These are phyloP conservation scores for Phialocephala sp. DNA, from an alignment of 2,329 filamentous ascomycete species.

Conservation along the genomic window DNA sequence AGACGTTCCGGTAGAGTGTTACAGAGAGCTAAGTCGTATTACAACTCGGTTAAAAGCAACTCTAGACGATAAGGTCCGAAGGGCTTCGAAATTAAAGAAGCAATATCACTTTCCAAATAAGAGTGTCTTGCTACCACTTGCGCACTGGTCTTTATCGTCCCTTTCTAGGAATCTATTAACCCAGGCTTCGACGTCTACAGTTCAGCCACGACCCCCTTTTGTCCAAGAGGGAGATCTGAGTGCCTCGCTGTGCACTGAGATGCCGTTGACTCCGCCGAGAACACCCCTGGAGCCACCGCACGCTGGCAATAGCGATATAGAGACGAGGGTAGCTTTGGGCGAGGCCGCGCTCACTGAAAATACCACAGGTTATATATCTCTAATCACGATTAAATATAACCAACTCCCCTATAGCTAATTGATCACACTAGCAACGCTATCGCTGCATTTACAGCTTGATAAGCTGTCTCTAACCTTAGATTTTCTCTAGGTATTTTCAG, in stretches of 20 bases:
- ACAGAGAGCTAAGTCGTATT: constrained; percentile 17
- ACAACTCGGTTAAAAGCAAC: constrained; percentile 21
- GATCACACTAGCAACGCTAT: constrained; percentile 20
- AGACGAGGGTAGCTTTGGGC: neutral
- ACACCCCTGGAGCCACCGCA: constrained; percentile 17
- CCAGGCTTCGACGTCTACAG: constrained; percentile 25
- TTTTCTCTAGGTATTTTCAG: no score
- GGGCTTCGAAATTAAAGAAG: constrained; percentile 20
- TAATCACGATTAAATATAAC: constrained; percentile 14
- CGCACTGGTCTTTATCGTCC: constrained; percentile 23
- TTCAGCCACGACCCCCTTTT: constrained; percentile 17
- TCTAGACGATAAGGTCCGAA: constrained; percentile 24
- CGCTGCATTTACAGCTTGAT: no score
- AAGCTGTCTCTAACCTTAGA: no score
- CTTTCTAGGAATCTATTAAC: constrained; percentile 21
- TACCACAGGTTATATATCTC: constrained; percentile 9
- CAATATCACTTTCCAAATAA: constrained; percentile 25
- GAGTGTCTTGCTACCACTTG: constrained; percentile 27
- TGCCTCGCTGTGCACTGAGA: constrained; percentile 14
- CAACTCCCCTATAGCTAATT: constrained; percentile 25
- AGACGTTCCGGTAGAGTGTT: constrained; percentile 23
- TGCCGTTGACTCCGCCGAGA: constrained; percentile 25
- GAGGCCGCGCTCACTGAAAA: neutral
- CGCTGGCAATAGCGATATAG: constrained; percentile 9
- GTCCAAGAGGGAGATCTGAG: no score